Base-by-base conservation (phyloP, 495 filamentous ascomycete genomes). In the Chaetomium cochliodes region DNA sequence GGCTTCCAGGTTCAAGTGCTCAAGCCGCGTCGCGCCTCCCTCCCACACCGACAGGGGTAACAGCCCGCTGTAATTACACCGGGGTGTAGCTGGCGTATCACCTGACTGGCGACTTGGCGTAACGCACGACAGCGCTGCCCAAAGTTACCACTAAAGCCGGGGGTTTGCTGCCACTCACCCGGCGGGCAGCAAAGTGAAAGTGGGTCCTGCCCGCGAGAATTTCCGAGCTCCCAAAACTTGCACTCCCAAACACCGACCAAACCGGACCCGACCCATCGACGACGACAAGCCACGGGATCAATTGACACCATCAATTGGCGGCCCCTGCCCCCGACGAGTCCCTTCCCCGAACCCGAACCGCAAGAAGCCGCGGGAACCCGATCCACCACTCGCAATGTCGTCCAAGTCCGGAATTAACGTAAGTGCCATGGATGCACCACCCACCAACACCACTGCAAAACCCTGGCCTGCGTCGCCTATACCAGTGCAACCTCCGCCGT, bases 371-470 rank as follows among this genome's bases (percentile, higher is more conserved):
- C 47, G 39, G 26, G 39, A 57, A 42, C 37, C 62, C 41, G 56
- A 60, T 33, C 42, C 3, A 60, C 37, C 55, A 65, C 20, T 54
- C 63, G 46, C 47, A 42, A 65, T 86, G 84, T 78, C 79, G 73
- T 74, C 84, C 69, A 82, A 82, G 62, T 81, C 82, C 66, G 85
- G 85, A 73, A 82, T 85, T 70, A 89, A 89, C 76, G 86, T 89
- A 81, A 72, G 84, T 81, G 47, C 63, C 52, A 46, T 53, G 46
- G 39, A 37, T 41, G 9, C 54, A 41, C 33, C 33, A 37, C 33
- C 33, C 8, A 37, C 54, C 41, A 30, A 30, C 52, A 58, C 28
- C 47, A 12, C 49, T 63, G 18, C 33, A 47, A 18, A 4, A 16
- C 16, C 41, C 16, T 26, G 18, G 22, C 46, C 51, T 61, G 41